phyloP scores from a whole-genome alignment of 495 filamentous ascomycete species.

The Aspergillus incahuasiensis region DNA sequence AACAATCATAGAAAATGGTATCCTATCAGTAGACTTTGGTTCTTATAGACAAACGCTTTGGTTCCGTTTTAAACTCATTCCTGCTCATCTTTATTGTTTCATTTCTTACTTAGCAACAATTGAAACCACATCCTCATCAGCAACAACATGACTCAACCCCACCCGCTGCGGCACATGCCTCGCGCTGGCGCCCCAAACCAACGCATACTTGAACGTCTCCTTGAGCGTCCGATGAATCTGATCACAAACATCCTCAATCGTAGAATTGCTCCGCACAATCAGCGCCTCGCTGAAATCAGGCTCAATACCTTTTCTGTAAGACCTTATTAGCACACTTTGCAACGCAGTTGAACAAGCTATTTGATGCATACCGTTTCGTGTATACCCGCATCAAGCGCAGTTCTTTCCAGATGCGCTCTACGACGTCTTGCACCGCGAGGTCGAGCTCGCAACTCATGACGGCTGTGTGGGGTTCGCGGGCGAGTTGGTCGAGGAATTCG shows the following conservation, averaged over 20 bases:
- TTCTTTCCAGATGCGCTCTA: conserved; percentile 95
- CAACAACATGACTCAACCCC: conserved; percentile 78
- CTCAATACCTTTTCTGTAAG: conserved; percentile 70
- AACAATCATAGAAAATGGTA: neutral
- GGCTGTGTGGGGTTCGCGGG: conserved; percentile 85
- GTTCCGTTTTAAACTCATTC: too few species aligned
- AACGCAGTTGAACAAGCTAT: neutral
- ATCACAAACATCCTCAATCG: conserved; percentile 97
- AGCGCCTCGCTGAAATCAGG: conserved; percentile 90
- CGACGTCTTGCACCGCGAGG: conserved; percentile 91
- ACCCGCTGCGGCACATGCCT: conserved; percentile 93
- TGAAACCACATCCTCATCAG: conserved; percentile 95
- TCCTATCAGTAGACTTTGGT: neutral
- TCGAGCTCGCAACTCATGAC: conserved; percentile 99
- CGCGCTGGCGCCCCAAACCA: conserved; percentile 97
- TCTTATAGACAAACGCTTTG: neutral
- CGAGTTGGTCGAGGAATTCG: conserved; percentile 86
- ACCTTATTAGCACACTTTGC: neutral
- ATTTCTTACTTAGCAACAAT: conserved; percentile 58
- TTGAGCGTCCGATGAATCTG: conserved; percentile 90
- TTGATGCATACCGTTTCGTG: conserved; percentile 69
- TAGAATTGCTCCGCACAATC: conserved; percentile 81
- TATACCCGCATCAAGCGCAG: conserved; percentile 87
- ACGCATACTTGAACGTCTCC: conserved; percentile 97
- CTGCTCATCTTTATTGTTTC: neutral